A percentile compares a stretch with the other conserved stretches of the same genome.
Conservation (phyloP, 768 basidiomycete species). For the Boletus fagicola region DNA sequence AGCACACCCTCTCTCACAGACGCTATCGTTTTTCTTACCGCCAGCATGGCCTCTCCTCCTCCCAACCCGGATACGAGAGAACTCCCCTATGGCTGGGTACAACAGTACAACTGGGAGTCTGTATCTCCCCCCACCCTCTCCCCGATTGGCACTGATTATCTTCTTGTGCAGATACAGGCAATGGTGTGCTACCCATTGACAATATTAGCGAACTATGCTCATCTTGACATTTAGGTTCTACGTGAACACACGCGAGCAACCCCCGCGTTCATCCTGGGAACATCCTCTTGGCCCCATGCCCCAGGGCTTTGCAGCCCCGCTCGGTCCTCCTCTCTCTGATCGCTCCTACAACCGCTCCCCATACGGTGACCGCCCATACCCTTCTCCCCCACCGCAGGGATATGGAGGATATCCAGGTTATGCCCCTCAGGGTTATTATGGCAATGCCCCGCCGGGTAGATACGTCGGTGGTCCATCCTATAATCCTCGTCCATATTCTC, state of each 20-base stretch:
- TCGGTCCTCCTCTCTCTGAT: constrained; percentile 47
- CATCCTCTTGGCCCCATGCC: constrained; percentile 58
- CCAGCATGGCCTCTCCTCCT: constrained; percentile 45
- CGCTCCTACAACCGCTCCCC: constrained; percentile 33
- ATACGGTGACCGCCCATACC: constrained; percentile 15
- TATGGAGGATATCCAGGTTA: constrained; percentile 26
- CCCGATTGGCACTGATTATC: constrained; percentile 26
- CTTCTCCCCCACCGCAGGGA: constrained; percentile 14
- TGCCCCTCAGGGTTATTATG: constrained; percentile 15
- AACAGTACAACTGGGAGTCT: constrained; percentile 67
- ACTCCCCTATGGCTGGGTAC: constrained; percentile 66
- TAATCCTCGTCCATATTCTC: neutral
- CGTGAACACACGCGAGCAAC: constrained; percentile 61
- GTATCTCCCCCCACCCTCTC: constrained; percentile 27
- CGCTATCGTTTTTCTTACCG: constrained; percentile 1
- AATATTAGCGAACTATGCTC: neutral
- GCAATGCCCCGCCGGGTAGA: constrained; percentile 16
- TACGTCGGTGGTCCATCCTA: constrained; percentile 12
- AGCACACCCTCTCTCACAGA: constrained; percentile 25
- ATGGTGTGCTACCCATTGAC: constrained; percentile 46
- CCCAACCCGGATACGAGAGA: constrained; percentile 54
- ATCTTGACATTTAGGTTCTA: constrained; percentile 58
- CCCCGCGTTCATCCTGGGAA: constrained; percentile 65
- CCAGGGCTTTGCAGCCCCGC: constrained; percentile 35
- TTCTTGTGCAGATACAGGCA: constrained; percentile 51